A percentile compares a stretch with the other conserved stretches of the same genome.
Evolutionary conservation across 306 rosid genomes (phyloP).

Genomic region (Cotoneaster glaucophyllus): DNA sequence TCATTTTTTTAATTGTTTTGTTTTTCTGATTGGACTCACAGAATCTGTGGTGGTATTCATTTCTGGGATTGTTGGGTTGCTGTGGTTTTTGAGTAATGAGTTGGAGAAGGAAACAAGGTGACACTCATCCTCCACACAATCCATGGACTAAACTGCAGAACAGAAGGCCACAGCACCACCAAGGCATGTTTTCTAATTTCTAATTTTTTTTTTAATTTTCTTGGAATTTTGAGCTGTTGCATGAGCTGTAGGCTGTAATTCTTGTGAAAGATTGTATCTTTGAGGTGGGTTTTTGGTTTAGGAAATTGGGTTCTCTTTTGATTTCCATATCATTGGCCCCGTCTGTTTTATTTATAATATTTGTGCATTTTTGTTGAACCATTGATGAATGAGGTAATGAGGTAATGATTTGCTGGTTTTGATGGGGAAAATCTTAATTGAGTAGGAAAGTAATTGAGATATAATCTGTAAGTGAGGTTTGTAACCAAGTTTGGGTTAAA

Average conservation of each 20-base stretch:
- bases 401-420: background rate
- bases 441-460: background rate
- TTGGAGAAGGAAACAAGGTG: conserved; percentile 51
- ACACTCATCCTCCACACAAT: conserved; percentile 28
- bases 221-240: background rate
- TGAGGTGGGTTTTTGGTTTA: background rate
- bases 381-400: background rate
- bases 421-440: background rate
- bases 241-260: conserved; percentile 6
- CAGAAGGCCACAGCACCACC: conserved; percentile 42
- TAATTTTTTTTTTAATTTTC: background rate
- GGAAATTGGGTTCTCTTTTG: background rate
- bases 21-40: background rate
- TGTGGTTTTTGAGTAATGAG: background rate
- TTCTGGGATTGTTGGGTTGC: conserved; percentile 30
- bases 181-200: conserved; percentile 24
- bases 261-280: background rate
- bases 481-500: too few relatives aligned
- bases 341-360: background rate
- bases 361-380: background rate
- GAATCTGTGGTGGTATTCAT: background rate
- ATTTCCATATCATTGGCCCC: background rate
- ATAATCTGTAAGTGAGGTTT: background rate
- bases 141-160: conserved; percentile 26
- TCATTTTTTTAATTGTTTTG: background rate